Base-by-base conservation (phyloP, 257 asterid genomes). In the Cordia subcordata region DNA sequence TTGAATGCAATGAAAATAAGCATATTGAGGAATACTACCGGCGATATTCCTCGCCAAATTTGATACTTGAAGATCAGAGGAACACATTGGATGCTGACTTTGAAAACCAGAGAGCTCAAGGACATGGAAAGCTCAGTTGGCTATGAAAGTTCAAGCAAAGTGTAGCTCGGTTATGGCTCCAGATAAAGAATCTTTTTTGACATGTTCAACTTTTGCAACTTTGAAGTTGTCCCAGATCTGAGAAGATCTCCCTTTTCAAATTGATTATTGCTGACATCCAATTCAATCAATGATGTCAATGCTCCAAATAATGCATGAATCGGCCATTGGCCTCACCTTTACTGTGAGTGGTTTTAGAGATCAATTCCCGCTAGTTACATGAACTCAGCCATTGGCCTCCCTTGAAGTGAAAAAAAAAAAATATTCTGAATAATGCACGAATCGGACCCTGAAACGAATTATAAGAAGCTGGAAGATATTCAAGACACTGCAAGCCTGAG, bases 21-120 rank as follows among this genome's bases (percentile, higher is more conserved):
- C 68, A 22, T 33, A n/a, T 16, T 17, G 59, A 0, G 82, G 79
- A 57, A 72, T 66, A 32, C 16, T 21, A 12, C 82, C 82, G 0
- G 74, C 53, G 5, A 69, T 57, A 35, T 33, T 60, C 46, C 69
- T 77, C 0, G n/a, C 35, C 70, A 4, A 70, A 38, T 45, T 44
- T 35, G 56, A 70, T 58, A 45, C 4, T 35, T 44, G 37, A 4
- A 70, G 70, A 38, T 63, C 0, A 62, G 66, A 44, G 75, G 75
- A 44, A 51, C 13, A 70, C 75, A 70, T 13, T 10, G 37, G 20
- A 70, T 17, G 53, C 70, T 64, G 15, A 35, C 37, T 8, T 49
- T 63, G 13, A 58, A 14, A 46, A 32, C 51, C 19, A 67, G 58
- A 3, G 51, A 16, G 39, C 58, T 70, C 19, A 13, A 18, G n/a